A percentile compares a stretch with the other conserved stretches of the same genome.
phyloP scores from a whole-genome alignment of 495 filamentous ascomycete species.

The Aspergillus sclerotioniger region DNA sequence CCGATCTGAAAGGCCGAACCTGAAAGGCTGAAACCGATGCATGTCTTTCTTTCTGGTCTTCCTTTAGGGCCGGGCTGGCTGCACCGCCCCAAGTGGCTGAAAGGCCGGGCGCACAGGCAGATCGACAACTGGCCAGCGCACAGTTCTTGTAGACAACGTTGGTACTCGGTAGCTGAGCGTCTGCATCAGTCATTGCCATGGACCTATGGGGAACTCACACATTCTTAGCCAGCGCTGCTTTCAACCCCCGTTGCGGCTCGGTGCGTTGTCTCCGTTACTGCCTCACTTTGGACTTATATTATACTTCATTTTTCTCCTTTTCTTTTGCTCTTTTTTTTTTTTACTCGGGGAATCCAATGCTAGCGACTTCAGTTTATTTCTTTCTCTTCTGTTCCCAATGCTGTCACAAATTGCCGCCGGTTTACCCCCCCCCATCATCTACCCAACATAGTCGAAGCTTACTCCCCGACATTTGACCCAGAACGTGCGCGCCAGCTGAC shows the following conservation, averaged over 20 bases:
- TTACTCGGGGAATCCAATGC: neutral
- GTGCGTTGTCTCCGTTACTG: conserved; percentile 2
- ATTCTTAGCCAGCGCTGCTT: neutral
- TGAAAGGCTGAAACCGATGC: too few relatives aligned
- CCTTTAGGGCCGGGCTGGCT: conserved; percentile 15
- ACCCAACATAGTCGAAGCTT: conserved; percentile 60
- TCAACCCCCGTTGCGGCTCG: neutral
- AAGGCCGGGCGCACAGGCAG: conserved; percentile 1
- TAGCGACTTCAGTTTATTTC: neutral
- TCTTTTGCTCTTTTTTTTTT: too few relatives aligned
- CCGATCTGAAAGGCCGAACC: too few relatives aligned
- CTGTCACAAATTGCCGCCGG: neutral
- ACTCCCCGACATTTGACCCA: conserved; percentile 70
- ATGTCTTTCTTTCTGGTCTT: neutral
- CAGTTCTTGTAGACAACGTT: neutral
- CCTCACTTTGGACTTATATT: conserved; percentile 11
- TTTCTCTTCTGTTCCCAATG: neutral
- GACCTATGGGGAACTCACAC: conserved; percentile 5
- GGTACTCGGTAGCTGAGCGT: neutral
- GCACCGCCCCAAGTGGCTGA: conserved; percentile 32
- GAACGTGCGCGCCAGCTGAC: conserved; percentile 61
- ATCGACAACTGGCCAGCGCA: too few relatives aligned
- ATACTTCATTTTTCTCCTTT: too few relatives aligned
- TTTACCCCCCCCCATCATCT: conserved; percentile 8
- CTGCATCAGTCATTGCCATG: neutral